These are phyloP conservation scores for Ceratocystis colombiana DNA, from an alignment of 2,329 filamentous ascomycete species.

Conservation along the genomic window DNA sequence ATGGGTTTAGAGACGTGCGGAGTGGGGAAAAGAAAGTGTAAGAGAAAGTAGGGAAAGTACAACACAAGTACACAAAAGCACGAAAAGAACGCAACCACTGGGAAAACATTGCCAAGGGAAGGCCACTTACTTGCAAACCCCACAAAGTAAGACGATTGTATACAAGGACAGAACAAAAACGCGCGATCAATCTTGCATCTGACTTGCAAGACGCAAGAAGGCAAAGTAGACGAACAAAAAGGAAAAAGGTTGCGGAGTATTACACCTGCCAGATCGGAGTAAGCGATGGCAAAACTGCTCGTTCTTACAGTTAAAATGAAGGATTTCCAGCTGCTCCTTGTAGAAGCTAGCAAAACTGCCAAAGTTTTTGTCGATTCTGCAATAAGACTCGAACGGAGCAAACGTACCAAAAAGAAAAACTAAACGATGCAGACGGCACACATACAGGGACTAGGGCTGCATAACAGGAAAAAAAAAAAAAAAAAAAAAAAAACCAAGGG, in stretches of 20 bases:
- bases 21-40: background rate
- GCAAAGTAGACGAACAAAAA: background rate
- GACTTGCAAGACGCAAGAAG: background rate
- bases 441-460: background rate
- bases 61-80: background rate
- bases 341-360: background rate
- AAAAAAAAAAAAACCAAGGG: background rate
- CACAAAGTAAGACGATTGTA: background rate
- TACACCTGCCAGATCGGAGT: background rate
- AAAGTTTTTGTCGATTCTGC: background rate
- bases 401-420: background rate
- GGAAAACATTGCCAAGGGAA: background rate
- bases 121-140: background rate
- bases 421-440: background rate
- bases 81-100: background rate
- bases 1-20: background rate
- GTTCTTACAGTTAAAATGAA: conserved; percentile 1
- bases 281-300: background rate
- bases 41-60: background rate
- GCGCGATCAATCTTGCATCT: background rate
- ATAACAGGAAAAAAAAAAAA: background rate
- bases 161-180: background rate
- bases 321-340: conserved; percentile 10
- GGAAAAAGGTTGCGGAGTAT: background rate
- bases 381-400: background rate